Percentiles rank a stretch among this genome's conserved stretches.
Evolutionary conservation across 1,284 basidiomycete genomes (phyloP).

Genomic region (Flammula alnicola): DNA sequence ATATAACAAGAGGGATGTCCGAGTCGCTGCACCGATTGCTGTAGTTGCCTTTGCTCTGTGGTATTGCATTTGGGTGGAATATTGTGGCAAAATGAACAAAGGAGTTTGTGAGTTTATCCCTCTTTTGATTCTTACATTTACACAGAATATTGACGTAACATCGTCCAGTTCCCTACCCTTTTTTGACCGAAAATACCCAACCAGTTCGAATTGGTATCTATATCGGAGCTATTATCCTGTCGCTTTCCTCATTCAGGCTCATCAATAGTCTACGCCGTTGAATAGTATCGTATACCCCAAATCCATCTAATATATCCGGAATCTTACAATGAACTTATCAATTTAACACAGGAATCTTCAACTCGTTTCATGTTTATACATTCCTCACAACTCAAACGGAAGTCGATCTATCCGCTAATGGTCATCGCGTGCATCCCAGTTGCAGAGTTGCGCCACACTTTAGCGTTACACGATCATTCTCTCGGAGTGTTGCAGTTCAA

Average conservation of each 20-base stretch:
- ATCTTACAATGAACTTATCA: too few species aligned
- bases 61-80: slow-evolving; percentile 74
- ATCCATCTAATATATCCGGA: too few species aligned
- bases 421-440: too few species aligned
- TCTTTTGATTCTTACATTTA: not conserved
- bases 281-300: too few species aligned
- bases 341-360: too few species aligned
- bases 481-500: too few species aligned
- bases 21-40: slow-evolving; percentile 49
- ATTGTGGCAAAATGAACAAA: slow-evolving; percentile 65
- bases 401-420: too few species aligned
- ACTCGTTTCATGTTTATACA: too few species aligned
- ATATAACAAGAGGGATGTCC: slow-evolving; percentile 53
- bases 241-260: slow-evolving; percentile 58
- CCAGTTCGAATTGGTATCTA: slow-evolving; percentile 67
- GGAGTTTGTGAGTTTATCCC: slow-evolving; percentile 58
- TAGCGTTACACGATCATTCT: too few species aligned
- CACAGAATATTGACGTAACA: not conserved
- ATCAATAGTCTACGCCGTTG: slow-evolving; percentile 51
- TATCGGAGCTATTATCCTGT: slow-evolving; percentile 51
- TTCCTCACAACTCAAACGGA: too few species aligned
- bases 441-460: too few species aligned
- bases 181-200: slow-evolving; percentile 66
- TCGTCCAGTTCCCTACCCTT: slow-evolving; percentile 77
- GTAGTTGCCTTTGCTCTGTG: slow-evolving; percentile 48